Evolutionary conservation across 345 rosid species (phyloP).

Genomic region (Orychophragmus violaceus): DNA sequence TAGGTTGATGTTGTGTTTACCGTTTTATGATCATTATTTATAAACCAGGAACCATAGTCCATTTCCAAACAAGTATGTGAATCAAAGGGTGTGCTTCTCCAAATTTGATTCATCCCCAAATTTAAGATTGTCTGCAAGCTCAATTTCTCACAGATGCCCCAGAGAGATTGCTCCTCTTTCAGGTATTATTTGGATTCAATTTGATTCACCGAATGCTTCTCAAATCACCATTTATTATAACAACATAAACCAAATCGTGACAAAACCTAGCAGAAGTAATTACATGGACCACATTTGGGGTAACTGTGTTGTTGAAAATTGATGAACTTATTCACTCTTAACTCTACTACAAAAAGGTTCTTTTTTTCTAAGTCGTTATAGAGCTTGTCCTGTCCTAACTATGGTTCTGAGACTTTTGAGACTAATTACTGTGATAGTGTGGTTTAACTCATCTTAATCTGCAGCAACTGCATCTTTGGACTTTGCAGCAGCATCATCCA

Average conservation of each 20-base stretch:
- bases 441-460: neutral
- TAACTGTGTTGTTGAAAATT: neutral
- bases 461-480: slow-evolving; percentile 8
- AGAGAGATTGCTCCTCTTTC: slow-evolving; percentile 6
- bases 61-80: neutral
- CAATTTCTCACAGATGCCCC: neutral
- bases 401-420: neutral
- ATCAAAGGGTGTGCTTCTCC: slow-evolving; percentile 8
- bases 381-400: neutral
- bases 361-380: neutral
- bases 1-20: neutral
- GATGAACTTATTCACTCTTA: neutral
- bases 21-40: neutral
- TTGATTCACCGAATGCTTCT: neutral
- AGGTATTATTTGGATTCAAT: slow-evolving; percentile 20
- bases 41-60: neutral
- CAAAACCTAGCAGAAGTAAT: no score
- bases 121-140: slow-evolving; percentile 4
- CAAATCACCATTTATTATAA: neutral
- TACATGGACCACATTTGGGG: neutral
- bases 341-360: neutral
- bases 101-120: neutral
- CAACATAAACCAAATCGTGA: neutral
- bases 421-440: neutral
- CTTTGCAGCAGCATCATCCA: neutral